Base-by-base conservation (phyloP, 2,329 filamentous ascomycete species). In the Stachybotrys elegans region DNA sequence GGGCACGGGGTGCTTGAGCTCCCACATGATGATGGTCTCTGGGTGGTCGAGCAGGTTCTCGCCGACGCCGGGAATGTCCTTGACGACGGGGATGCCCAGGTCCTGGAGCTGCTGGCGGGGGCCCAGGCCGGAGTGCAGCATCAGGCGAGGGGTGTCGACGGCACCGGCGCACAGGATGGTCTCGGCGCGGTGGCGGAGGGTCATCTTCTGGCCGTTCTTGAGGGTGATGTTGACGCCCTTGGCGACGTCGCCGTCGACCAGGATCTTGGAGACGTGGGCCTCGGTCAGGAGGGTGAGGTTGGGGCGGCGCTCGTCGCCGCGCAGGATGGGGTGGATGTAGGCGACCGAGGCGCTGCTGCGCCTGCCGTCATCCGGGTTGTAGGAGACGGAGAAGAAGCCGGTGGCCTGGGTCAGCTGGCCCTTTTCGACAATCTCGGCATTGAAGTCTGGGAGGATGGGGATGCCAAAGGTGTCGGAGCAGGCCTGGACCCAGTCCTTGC, bases 281-380 rank as follows among this genome's bases (percentile, higher is more conserved):
- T 94, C 85, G 60, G 89, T 95, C 47, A 95, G 73, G 48, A 95
- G 76, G 29, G 87, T 93, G 62, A 95, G 67, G 70, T 95, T 95
- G 13, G 87, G 81, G 45, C 88, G 77, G 63, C 83, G 80, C 74
- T 95, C 88, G 39, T 90, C 84, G 32, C 88, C 88, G 32, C 85
- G 81, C 42, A 95, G 78, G 58, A 95, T 90, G 27, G 90, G 90
- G 68, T 95, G 90, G 59, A 95, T 91, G 69, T 95, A 95, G 16
- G 90, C 90, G 19, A 95, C 89, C 46, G 85, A 90, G 47, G 90
- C 89, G 61, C 86, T 91, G 70, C 86, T 92, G 50, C 90, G 82
- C 56, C 81, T 79, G 58, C 89, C 88, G 57, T 89, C 84, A 58
- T 95, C 89, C 3, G 90, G 90, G 70, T 95, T 94, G 71, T 95